These are phyloP conservation scores for Penicillium psychrosexuale DNA, from an alignment of 2,329 filamentous ascomycete genomes.

Conservation along the genomic window DNA sequence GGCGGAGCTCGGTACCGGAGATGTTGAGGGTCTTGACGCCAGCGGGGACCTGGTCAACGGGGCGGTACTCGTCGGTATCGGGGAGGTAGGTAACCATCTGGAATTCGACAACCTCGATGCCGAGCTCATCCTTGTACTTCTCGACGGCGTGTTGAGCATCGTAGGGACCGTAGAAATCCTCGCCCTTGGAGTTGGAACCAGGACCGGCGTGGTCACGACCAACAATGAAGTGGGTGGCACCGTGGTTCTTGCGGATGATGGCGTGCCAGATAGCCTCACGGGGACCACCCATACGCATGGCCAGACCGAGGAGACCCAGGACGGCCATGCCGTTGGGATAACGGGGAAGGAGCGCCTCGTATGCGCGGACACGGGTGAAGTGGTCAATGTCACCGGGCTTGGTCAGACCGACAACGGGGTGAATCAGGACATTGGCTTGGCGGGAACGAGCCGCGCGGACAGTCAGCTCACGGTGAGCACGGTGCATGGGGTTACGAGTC, in stretches of 20 bases:
- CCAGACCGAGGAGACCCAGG: constrained; percentile 86
- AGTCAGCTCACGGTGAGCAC: constrained; percentile 94
- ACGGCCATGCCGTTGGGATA: constrained; percentile 99
- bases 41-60: constrained; percentile 81
- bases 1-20: constrained; percentile 84
- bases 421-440: constrained; percentile 97
- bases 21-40: constrained; percentile 85
- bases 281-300: constrained; percentile 98
- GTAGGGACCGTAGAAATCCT: constrained; percentile 97
- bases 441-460: constrained; percentile 92
- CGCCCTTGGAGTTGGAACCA: constrained; percentile 95
- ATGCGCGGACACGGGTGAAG: constrained; percentile 98
- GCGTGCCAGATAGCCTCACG: constrained; percentile 99
- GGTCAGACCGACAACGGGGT: constrained; percentile 96
- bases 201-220: constrained; percentile 97
- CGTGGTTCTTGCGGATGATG: constrained; percentile 99
- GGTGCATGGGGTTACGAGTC: constrained; percentile 98
- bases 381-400: constrained; percentile 99
- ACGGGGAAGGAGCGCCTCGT: constrained; percentile 91
- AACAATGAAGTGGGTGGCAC: constrained; percentile 98
- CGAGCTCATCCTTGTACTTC: constrained; percentile 93
- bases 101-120: constrained; percentile 98
- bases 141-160: constrained; percentile 95
- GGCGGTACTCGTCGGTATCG: constrained; percentile 93
- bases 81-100: constrained; percentile 99